Evolutionary conservation across 495 filamentous ascomycete species (phyloP).

Genomic region (Hyphodiscus hymeniophilus): DNA sequence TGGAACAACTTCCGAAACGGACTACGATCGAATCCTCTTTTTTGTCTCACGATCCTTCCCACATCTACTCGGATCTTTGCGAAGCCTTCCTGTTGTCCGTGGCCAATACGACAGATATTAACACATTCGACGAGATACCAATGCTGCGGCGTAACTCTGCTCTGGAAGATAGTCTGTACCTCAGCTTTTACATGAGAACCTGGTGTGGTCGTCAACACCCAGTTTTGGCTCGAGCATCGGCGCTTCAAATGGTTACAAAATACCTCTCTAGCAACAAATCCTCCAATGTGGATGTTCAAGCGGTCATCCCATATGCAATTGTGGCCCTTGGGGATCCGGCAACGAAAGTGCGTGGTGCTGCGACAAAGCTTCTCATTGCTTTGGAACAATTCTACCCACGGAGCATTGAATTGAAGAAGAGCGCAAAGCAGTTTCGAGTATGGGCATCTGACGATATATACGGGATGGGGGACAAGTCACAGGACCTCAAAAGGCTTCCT

Average conservation of each 20-base stretch:
- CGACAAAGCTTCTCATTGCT: slow-evolving; percentile 51
- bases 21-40: slow-evolving; percentile 37
- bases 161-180: slow-evolving; percentile 51
- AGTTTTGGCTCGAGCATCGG: slow-evolving; percentile 54
- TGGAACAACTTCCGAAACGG: slow-evolving; percentile 26
- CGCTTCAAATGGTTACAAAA: slow-evolving; percentile 50
- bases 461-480: slow-evolving; percentile 35
- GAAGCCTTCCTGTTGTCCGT: slow-evolving; percentile 54
- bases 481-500: slow-evolving; percentile 50
- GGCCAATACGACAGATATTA: slow-evolving; percentile 39
- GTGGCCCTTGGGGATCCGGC: slow-evolving; percentile 65
- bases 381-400: slow-evolving; percentile 30
- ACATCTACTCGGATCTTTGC: slow-evolving; percentile 47
- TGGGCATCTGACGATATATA: slow-evolving; percentile 54
- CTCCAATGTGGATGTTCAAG: slow-evolving; percentile 59
- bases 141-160: slow-evolving; percentile 49
- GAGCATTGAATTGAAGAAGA: slow-evolving; percentile 17
- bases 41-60: slow-evolving; percentile 31
- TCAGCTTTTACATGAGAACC: slow-evolving; percentile 68
- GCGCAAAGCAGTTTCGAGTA: slow-evolving; percentile 21
- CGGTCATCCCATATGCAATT: slow-evolving; percentile 68
- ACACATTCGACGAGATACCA: slow-evolving; percentile 48
- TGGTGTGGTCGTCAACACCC: slow-evolving; percentile 69
- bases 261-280: slow-evolving; percentile 41
- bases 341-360: slow-evolving; percentile 63